A percentile compares a stretch with the other conserved stretches of the same genome.
phyloP scores from a whole-genome alignment of 2,329 filamentous ascomycete species.

The Aspergillus tanneri region DNA sequence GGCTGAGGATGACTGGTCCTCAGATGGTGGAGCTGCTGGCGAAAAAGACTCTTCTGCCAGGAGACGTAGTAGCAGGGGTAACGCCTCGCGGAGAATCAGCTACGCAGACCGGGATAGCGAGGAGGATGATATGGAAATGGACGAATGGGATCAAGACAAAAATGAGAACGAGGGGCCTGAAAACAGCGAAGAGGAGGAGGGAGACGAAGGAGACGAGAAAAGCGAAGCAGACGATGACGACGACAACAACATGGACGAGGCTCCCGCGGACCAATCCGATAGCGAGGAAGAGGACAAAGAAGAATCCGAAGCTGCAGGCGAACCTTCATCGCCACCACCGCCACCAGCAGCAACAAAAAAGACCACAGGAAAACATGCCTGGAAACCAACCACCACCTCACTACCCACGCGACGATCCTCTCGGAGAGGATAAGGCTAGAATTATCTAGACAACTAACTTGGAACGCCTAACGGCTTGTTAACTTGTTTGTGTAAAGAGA shows the following conservation, averaged over 20 bases:
- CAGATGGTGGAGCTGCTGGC: conserved; percentile 43
- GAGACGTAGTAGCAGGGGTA: conserved; percentile 42
- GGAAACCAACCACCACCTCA: conserved; percentile 11
- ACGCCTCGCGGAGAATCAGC: conserved; percentile 36
- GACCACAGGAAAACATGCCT: conserved; percentile 12
- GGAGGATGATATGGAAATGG: conserved; percentile 46
- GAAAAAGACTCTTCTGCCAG: conserved; percentile 33
- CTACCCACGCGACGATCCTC: conserved; percentile 22
- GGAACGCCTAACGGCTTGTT: neutral
- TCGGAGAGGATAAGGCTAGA: conserved; percentile 18
- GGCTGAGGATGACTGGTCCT: conserved; percentile 42
- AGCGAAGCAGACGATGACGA: conserved; percentile 18
- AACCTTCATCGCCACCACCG: neutral
- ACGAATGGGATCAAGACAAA: conserved; percentile 35
- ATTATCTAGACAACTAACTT: neutral
- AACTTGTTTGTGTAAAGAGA: no score
- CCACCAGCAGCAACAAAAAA: conserved; percentile 15
- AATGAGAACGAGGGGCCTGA: conserved; percentile 30
- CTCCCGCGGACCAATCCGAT: conserved; percentile 1
- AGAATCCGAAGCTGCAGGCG: conserved; percentile 24
- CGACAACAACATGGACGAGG: conserved; percentile 10
- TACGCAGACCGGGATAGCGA: conserved; percentile 48
- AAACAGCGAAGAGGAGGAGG: conserved; percentile 19
- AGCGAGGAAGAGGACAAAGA: conserved; percentile 22
- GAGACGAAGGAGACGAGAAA: conserved; percentile 16